These are phyloP conservation scores for Thraustochytrium sp. DNA, from an alignment of 352 stramenopile genomes.

Conservation along the genomic window DNA sequence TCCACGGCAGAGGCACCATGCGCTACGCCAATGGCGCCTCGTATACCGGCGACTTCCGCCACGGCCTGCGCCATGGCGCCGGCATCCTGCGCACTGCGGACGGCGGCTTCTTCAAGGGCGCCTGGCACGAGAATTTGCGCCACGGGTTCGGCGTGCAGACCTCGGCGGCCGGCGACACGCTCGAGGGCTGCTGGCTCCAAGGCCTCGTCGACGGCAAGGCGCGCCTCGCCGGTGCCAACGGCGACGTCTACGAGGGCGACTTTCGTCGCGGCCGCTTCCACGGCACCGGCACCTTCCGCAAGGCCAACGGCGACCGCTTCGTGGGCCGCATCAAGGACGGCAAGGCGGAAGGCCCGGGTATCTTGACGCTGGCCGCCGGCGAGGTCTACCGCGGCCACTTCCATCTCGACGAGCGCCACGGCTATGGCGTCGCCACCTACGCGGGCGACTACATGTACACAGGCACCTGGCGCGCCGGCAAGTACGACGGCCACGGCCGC, in stretches of 20 bases:
- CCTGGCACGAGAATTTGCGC: slow-evolving; percentile 56
- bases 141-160: slow-evolving; percentile 41
- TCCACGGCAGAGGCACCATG: slow-evolving; percentile 74
- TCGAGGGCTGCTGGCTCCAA: slow-evolving; percentile 64
- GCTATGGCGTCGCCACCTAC: neutral
- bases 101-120: slow-evolving; percentile 59
- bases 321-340: neutral
- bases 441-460: neutral
- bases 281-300: neutral
- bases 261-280: neutral
- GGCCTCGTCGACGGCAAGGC: neutral
- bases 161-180: neutral
- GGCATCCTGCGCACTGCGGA: slow-evolving; percentile 70
- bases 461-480: neutral
- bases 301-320: slow-evolving; percentile 11
- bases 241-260: neutral
- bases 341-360: neutral
- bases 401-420: neutral
- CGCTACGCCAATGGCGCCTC: slow-evolving; percentile 79
- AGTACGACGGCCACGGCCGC: neutral
- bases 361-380: neutral
- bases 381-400: slow-evolving; percentile 31
- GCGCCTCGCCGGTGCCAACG: neutral
- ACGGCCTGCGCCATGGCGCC: slow-evolving; percentile 55
- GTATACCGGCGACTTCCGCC: slow-evolving; percentile 51